Evolutionary conservation across 2,329 filamentous ascomycete species (phyloP).

Genomic region (Myriosclerotinia scirpicola): DNA sequence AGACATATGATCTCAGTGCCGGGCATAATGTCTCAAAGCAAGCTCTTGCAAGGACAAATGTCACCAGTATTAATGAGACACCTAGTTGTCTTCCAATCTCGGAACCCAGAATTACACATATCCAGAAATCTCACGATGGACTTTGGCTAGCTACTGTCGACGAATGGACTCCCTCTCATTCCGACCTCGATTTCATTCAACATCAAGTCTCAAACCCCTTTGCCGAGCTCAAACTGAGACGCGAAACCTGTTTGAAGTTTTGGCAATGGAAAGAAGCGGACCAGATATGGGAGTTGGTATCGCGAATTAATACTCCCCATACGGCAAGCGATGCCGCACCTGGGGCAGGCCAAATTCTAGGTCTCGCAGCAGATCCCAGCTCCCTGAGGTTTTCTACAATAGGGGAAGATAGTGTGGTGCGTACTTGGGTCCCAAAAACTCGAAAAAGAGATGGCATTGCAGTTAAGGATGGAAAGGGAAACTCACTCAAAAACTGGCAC

Average conservation of each 20-base stretch:
- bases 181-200: slow-evolving; percentile 63
- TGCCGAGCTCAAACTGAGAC: slow-evolving; percentile 52
- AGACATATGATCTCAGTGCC: slow-evolving; percentile 82
- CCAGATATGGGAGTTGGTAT: slow-evolving; percentile 70
- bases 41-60: slow-evolving; percentile 83
- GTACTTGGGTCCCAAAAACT: slow-evolving; percentile 77
- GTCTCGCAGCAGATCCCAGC: slow-evolving; percentile 68
- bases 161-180: slow-evolving; percentile 75
- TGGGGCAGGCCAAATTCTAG: slow-evolving; percentile 61
- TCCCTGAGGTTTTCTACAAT: slow-evolving; percentile 77
- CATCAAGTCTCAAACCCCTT: slow-evolving; percentile 47
- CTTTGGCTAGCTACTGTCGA: slow-evolving; percentile 90
- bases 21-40: slow-evolving; percentile 81
- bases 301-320: slow-evolving; percentile 83
- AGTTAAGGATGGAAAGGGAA: slow-evolving; percentile 57
- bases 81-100: slow-evolving; percentile 69
- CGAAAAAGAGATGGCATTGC: slow-evolving; percentile 67
- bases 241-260: slow-evolving; percentile 85
- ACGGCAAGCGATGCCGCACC: slow-evolving; percentile 52
- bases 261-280: slow-evolving; percentile 67
- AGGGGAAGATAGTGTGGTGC: slow-evolving; percentile 74
- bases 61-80: slow-evolving; percentile 75
- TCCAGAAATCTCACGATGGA: slow-evolving; percentile 77
- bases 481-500: slow-evolving; percentile 71
- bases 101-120: slow-evolving; percentile 73